Conservation (phyloP, 805 yeast species). For the Kluyveromyces lactis region DNA sequence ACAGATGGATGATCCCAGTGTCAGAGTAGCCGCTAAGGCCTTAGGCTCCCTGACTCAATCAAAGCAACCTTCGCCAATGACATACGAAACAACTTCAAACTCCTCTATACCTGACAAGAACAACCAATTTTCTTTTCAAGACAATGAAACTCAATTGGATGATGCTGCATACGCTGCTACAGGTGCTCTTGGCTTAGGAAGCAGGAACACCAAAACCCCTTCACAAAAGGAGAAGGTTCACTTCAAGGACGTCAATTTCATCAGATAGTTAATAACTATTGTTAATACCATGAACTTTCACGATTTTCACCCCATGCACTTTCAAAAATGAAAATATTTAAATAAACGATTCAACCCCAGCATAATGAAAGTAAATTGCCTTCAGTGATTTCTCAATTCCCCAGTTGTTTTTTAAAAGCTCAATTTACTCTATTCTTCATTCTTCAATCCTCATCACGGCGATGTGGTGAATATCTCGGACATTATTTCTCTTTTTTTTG, state of each 20-base stretch:
- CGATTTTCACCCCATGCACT: too few species aligned
- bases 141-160: slow-evolving; percentile 1
- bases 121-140: slow-evolving; percentile 2
- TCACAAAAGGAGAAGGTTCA: slow-evolving; percentile 10
- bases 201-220: not conserved
- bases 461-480: too few species aligned
- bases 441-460: too few species aligned
- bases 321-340: too few species aligned
- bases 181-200: not conserved
- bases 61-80: slow-evolving; percentile 2
- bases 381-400: too few species aligned
- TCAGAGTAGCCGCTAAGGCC: slow-evolving; percentile 10
- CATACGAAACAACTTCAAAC: slow-evolving; percentile 2
- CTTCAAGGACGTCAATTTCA: slow-evolving; percentile 21
- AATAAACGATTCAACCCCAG: too few species aligned
- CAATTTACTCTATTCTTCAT: too few species aligned
- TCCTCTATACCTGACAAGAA: slow-evolving; percentile 2
- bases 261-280: slow-evolving; percentile 7
- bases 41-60: slow-evolving; percentile 9
- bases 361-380: too few species aligned
- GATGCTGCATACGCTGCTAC: slow-evolving; percentile 2
- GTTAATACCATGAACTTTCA: too few species aligned
- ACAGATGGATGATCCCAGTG: slow-evolving; percentile 4
- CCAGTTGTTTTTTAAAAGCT: too few species aligned
- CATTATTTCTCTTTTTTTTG: too few species aligned